A percentile compares a stretch with the other conserved stretches of the same genome.
These are phyloP conservation scores for Aspergillus indologenus DNA, from an alignment of 495 filamentous ascomycete species.

Conservation along the genomic window DNA sequence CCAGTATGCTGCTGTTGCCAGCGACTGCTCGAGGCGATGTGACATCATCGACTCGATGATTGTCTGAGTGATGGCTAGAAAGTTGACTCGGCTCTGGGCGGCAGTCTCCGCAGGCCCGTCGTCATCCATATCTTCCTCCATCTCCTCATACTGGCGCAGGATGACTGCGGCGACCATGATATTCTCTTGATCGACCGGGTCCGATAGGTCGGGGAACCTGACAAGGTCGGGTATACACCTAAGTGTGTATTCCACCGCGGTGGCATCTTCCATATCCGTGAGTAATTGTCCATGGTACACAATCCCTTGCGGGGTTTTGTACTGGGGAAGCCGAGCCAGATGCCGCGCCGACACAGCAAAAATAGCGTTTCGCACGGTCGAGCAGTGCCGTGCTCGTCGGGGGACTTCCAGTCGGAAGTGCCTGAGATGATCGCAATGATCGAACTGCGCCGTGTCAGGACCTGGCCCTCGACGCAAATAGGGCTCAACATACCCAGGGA, in stretches of 20 bases:
- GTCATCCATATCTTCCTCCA: conserved; percentile 29
- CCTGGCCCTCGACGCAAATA: not conserved
- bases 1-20: conserved; percentile 27
- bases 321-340: conserved; percentile 23
- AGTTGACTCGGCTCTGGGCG: conserved; percentile 16
- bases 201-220: conserved; percentile 18
- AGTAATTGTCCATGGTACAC: conserved; percentile 21
- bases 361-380: conserved; percentile 22
- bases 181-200: conserved; percentile 23
- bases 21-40: conserved; percentile 16
- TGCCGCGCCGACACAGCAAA: conserved; percentile 26
- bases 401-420: conserved; percentile 28
- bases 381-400: conserved; percentile 18
- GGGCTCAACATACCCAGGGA: conserved; percentile 22
- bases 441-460: conserved; percentile 20
- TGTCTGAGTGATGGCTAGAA: conserved; percentile 24
- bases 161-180: conserved; percentile 31
- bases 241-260: conserved; percentile 28
- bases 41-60: conserved; percentile 28
- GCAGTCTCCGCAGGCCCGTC: not conserved
- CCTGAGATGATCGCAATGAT: conserved; percentile 25
- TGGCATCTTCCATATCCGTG: conserved; percentile 17
- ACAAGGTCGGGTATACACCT: conserved; percentile 28
- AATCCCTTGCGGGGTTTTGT: conserved; percentile 21
- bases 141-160: conserved; percentile 30